Percentiles rank a stretch among this genome's conserved stretches.
phyloP scores from a whole-genome alignment of 805 yeast genomes.

The Candida pseudoglaebosa region DNA sequence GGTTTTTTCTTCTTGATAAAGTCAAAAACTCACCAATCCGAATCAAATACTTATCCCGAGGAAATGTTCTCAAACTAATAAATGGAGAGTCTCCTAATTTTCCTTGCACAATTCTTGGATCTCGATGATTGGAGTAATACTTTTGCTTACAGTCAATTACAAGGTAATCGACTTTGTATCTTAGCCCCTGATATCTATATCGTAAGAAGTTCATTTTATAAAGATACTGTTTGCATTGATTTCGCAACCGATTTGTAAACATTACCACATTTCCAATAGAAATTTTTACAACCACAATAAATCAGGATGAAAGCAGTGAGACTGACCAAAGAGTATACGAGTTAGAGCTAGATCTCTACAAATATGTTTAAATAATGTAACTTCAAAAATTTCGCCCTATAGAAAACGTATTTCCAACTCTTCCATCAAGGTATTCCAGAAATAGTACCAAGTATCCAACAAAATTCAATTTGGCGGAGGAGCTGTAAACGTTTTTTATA shows the following conservation, averaged over 20 bases:
- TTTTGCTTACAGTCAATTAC: conserved; percentile 32
- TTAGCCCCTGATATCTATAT: conserved; percentile 19
- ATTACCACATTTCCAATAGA: background rate
- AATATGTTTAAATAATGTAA: no score
- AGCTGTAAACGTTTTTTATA: no score
- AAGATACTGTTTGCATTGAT: conserved; percentile 1
- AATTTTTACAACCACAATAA: background rate
- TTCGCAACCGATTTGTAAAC: conserved; percentile 4
- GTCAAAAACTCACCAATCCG: conserved; percentile 31
- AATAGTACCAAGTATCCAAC: no score
- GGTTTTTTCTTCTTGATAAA: conserved; percentile 9
- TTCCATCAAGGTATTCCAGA: no score
- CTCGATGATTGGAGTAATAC: conserved; percentile 34
- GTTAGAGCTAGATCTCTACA: no score
- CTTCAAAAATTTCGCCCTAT: no score
- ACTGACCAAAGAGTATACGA: no score
- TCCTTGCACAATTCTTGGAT: conserved; percentile 35
- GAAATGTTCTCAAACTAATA: conserved; percentile 35
- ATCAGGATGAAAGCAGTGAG: background rate
- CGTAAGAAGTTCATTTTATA: conserved; percentile 1
- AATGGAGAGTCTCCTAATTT: conserved; percentile 30
- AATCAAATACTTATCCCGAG: conserved; percentile 27
- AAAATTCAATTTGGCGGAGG: no score
- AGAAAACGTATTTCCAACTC: no score
- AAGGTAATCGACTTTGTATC: conserved; percentile 30